Evolutionary conservation across 2,329 filamentous ascomycete genomes (phyloP).

Genomic region (Diaporthe australafricana): DNA sequence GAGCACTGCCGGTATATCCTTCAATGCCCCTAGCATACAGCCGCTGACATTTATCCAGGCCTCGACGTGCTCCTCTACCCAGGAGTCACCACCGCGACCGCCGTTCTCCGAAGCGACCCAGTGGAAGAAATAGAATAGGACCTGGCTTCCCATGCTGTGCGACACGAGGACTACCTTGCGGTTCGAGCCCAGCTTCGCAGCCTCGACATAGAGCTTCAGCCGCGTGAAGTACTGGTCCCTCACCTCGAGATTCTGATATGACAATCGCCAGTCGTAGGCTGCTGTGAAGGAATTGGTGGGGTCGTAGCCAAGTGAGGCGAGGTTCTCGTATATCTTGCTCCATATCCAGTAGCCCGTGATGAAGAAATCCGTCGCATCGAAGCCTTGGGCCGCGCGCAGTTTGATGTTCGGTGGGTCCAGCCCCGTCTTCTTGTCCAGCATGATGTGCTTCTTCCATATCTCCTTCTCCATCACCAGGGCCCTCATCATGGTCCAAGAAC

Average conservation of each 20-base stretch:
- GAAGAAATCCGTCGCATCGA: conserved; percentile 98
- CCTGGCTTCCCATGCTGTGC: conserved; percentile 98
- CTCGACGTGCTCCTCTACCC: conserved; percentile 92
- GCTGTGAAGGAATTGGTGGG: conserved; percentile 79
- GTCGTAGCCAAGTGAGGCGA: conserved; percentile 96
- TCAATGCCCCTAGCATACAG: conserved; percentile 95
- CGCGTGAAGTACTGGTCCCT: conserved; percentile 95
- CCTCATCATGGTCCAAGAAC: conserved; percentile 99
- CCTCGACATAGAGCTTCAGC: conserved; percentile 90
- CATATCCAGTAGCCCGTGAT: conserved; percentile 96
- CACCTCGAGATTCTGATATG: conserved; percentile 88
- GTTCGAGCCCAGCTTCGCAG: conserved; percentile 77
- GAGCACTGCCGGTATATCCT: conserved; percentile 88
- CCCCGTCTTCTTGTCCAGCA: conserved; percentile 92
- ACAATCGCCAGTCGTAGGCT: conserved; percentile 91
- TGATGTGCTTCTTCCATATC: conserved; percentile 94
- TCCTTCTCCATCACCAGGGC: conserved; percentile 94
- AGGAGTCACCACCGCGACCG: conserved; percentile 83
- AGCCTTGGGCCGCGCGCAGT: conserved; percentile 91
- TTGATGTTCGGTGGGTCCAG: conserved; percentile 92
- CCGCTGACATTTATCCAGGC: conserved; percentile 99
- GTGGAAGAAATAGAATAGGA: conserved; percentile 83
- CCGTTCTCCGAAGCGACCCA: conserved; percentile 84
- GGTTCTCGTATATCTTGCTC: conserved; percentile 98
- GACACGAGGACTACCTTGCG: conserved; percentile 89